Conservation (phyloP, 768 basidiomycete species). For the Strobilomyces echinocephalus region DNA sequence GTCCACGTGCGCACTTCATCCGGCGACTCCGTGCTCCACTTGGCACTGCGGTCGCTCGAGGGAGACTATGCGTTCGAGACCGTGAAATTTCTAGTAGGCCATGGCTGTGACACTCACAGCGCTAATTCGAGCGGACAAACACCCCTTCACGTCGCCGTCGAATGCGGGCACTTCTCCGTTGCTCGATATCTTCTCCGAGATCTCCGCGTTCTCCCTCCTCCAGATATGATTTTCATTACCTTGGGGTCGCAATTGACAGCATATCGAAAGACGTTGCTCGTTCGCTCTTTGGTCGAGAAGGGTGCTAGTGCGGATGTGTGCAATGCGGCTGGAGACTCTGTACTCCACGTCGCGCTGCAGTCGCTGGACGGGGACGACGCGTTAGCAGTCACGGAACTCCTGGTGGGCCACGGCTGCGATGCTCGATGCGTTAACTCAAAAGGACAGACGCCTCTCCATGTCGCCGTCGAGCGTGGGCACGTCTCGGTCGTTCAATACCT, state of each 20-base stretch:
- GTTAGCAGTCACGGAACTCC: background rate
- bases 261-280: background rate
- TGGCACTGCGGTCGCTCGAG: background rate
- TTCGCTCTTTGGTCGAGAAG: background rate
- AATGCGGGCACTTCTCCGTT: background rate
- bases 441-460: background rate
- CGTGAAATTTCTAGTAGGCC: background rate
- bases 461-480: background rate
- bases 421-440: background rate
- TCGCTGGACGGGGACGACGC: background rate
- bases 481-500: background rate
- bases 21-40: background rate
- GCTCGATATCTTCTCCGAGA: background rate
- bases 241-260: background rate
- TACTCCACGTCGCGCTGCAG: background rate
- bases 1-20: background rate
- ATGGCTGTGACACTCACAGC: background rate
- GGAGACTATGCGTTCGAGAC: background rate
- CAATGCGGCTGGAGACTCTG: background rate
- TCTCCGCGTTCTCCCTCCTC: background rate
- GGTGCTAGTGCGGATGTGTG: background rate
- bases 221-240: background rate
- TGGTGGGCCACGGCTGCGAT: background rate
- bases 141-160: background rate
- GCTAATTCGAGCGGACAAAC: background rate